Evolutionary conservation across 2,329 filamentous ascomycete genomes (phyloP).

Genomic region (Penicillium sp.): DNA sequence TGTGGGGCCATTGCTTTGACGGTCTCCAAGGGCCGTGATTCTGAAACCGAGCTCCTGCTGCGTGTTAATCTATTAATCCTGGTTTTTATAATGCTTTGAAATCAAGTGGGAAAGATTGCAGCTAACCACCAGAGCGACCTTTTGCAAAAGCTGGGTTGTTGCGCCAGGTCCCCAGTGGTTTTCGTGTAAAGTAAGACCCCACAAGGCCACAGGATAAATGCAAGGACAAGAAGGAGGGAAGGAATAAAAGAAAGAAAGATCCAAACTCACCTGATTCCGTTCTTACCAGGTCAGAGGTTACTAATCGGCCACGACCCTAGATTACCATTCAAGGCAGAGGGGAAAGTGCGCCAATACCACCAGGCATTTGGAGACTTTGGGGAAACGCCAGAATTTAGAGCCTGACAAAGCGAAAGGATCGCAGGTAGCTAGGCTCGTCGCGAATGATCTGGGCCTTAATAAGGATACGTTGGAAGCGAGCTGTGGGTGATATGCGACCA

Average conservation of each 20-base stretch:
- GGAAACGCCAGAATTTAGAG: conserved; percentile 15
- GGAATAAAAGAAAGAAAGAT: conserved; percentile 9
- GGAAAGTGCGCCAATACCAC: conserved; percentile 11
- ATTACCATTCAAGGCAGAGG: conserved; percentile 17
- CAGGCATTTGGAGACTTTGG: conserved; percentile 19
- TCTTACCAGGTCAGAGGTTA: conserved; percentile 13
- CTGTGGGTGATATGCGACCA: conserved; percentile 16
- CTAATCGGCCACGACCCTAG: conserved; percentile 20
- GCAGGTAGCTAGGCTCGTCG: conserved; percentile 8
- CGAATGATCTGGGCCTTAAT: conserved; percentile 18
- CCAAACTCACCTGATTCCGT: conserved; percentile 19
- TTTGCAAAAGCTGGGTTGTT: not conserved
- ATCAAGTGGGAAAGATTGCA: not conserved
- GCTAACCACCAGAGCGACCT: not conserved
- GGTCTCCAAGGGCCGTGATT: conserved; percentile 56
- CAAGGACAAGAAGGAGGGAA: conserved; percentile 4
- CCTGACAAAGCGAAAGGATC: conserved; percentile 8
- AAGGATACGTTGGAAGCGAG: conserved; percentile 12
- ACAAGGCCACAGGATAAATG: not conserved
- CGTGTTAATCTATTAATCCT: conserved; percentile 60
- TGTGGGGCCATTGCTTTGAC: conserved; percentile 46
- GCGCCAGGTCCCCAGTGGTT: not conserved
- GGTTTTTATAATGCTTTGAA: not conserved
- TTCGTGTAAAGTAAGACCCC: not conserved
- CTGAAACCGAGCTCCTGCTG: conserved; percentile 60